Conservation (phyloP, 257 asterid genomes). For the Solanum megistacrolobum region DNA sequence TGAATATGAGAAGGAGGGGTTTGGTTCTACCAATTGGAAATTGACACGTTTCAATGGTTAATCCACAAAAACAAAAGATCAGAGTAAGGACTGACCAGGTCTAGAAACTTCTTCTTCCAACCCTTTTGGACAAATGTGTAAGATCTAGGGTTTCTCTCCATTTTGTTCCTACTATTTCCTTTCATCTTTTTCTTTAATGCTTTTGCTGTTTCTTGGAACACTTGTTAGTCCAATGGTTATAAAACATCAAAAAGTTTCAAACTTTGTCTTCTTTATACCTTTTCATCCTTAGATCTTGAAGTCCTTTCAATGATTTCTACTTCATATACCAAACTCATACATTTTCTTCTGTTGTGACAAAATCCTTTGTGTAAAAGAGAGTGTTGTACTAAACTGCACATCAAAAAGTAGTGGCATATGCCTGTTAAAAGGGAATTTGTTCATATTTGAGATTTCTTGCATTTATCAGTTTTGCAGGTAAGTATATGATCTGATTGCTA, state of each 20-base stretch:
- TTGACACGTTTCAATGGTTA: constrained; percentile 40
- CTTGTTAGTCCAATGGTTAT: constrained; percentile 12
- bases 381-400: background rate
- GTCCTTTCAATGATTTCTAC: constrained; percentile 6
- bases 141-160: constrained; percentile 76
- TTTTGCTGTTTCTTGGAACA: background rate
- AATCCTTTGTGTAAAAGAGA: background rate
- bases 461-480: background rate
- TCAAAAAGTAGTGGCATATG: background rate
- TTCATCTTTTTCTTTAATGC: constrained; percentile 1
- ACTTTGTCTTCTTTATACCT: constrained; percentile 18
- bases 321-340: background rate
- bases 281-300: constrained; percentile 36
- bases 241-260: constrained; percentile 10
- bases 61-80: background rate
- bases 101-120: constrained; percentile 23
- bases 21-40: constrained; percentile 23
- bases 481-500: background rate
- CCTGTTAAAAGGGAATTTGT: background rate
- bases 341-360: background rate
- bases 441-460: constrained; percentile 1
- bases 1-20: background rate
- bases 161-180: constrained; percentile 16
- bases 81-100: constrained; percentile 18
- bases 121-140: constrained; percentile 51